Base-by-base conservation (phyloP, 2,329 filamentous ascomycete species). In the Pseudodiploospora longispora region DNA sequence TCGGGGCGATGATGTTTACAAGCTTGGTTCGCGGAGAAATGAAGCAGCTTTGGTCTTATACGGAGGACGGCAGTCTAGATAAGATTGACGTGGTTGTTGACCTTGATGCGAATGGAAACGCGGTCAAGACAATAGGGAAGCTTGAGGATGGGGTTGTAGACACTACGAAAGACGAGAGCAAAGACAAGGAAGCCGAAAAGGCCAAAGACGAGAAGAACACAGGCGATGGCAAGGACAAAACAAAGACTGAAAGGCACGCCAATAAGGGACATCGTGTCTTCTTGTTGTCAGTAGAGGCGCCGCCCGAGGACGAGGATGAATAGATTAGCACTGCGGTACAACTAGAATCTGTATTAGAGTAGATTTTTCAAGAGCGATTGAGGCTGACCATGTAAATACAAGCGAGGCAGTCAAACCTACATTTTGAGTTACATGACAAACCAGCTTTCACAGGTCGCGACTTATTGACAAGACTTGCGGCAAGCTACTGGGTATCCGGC, bases 21-120 rank as follows among this genome's bases (percentile, higher is more conserved):
- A 91, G 84, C 0, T 53, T 82, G 4, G 59, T 75, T 12, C 78
- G 82, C 8, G 85, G 88, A 2, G 89, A 97, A 57, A 51, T 91
- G 2, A 71, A 69, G 41, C 64, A 81, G 36, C 83, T 97, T 78
- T 94, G 86, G 84, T 70, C 71, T 3, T 97, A 90, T 58, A 89
- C 81, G 1, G 91, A 97, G 60, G 78, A 82, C 50, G 76, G 75
- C 4, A 75, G 66, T 44, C 60, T 80, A 3, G 78, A 80, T 51
- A 72, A 65, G 1, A 56, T 66, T 35, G 76, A 80, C 38, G 69
- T 76, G 1, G 65, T 80, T 1, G 75, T 80, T 2, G 74, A 78
- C 44, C 59, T 79, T 2, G 75, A 76, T 38, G 65, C 58, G 0
- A 50, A 75, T 5, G 74, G 75, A 0, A 69, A 69, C 30, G 61